phyloP scores from a whole-genome alignment of 2,329 filamentous ascomycete species.

The Fusarium piperis region DNA sequence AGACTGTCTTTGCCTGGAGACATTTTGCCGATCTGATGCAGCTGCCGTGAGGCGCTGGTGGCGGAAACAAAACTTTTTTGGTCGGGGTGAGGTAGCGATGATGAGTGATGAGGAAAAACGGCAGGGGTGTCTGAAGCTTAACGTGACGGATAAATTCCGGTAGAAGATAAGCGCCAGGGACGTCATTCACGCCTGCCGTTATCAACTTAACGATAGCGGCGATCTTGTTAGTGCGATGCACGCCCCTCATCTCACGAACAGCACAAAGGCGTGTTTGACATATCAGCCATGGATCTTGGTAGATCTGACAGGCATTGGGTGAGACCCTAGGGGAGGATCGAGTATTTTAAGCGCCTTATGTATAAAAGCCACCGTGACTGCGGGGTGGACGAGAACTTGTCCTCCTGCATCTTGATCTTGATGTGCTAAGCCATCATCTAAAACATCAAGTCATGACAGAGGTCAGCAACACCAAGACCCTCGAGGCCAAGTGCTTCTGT shows the following conservation, averaged over 20 bases:
- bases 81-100: conserved; percentile 9
- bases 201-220: background rate
- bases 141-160: conserved; percentile 40
- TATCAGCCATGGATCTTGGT: background rate
- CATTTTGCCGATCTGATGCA: conserved; percentile 47
- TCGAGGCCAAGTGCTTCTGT: conserved; percentile 59
- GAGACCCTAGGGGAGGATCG: conserved; percentile 6
- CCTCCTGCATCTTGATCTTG: background rate
- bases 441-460: conserved; percentile 30
- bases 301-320: background rate
- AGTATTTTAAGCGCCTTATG: background rate
- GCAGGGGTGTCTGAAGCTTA: conserved; percentile 6
- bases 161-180: conserved; percentile 2
- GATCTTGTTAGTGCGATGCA: conserved; percentile 16
- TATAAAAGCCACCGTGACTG: conserved; percentile 3
- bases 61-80: background rate
- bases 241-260: conserved; percentile 17
- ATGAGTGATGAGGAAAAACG: conserved; percentile 31
- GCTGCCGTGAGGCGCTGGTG: conserved; percentile 8
- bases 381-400: background rate
- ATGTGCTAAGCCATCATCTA: background rate
- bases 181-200: background rate
- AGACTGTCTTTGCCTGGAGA: conserved; percentile 60
- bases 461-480: conserved; percentile 42
- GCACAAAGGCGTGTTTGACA: conserved; percentile 14